phyloP scores from a whole-genome alignment of 2,329 filamentous ascomycete genomes.

The Xylariaceae sp. region DNA sequence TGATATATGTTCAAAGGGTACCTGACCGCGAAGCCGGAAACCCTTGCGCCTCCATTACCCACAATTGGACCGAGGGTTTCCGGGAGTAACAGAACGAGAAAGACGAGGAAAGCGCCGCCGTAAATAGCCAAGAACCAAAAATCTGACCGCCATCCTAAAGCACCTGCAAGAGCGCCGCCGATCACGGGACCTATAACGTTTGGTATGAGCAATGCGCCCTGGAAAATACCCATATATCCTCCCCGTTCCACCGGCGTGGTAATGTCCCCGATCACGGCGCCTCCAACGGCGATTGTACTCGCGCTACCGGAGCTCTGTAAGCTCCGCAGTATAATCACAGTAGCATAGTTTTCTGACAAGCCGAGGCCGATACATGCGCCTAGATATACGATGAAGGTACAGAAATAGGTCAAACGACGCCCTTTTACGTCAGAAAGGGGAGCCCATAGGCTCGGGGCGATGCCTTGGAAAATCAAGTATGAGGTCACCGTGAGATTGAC shows the following conservation, averaged over 20 bases:
- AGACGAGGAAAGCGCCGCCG: constrained; percentile 34
- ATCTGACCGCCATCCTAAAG: constrained; percentile 49
- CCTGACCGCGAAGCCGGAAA: constrained; percentile 19
- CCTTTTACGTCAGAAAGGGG: constrained; percentile 45
- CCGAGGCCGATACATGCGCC: constrained; percentile 45
- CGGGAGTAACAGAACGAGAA: constrained; percentile 43
- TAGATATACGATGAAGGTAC: constrained; percentile 44
- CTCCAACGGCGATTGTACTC: constrained; percentile 50
- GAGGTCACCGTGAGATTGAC: constrained; percentile 44
- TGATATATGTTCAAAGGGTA: constrained; percentile 35
- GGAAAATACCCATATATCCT: constrained; percentile 48
- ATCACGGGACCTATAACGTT: constrained; percentile 45
- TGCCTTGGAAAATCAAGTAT: constrained; percentile 51
- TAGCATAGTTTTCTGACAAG: constrained; percentile 40
- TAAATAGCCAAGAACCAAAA: constrained; percentile 53
- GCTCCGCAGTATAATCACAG: constrained; percentile 47
- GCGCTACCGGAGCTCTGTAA: constrained; percentile 52
- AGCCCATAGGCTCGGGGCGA: constrained; percentile 50
- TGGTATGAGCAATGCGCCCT: constrained; percentile 33
- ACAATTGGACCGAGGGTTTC: constrained; percentile 42
- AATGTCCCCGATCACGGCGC: constrained; percentile 55
- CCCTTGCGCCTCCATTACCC: constrained; percentile 35
- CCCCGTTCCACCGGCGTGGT: constrained; percentile 54
- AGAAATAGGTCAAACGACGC: constrained; percentile 45
- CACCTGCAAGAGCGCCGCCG: constrained; percentile 48